Base-by-base conservation (phyloP, 257 asterid genomes). In the Cinchona pubescens region DNA sequence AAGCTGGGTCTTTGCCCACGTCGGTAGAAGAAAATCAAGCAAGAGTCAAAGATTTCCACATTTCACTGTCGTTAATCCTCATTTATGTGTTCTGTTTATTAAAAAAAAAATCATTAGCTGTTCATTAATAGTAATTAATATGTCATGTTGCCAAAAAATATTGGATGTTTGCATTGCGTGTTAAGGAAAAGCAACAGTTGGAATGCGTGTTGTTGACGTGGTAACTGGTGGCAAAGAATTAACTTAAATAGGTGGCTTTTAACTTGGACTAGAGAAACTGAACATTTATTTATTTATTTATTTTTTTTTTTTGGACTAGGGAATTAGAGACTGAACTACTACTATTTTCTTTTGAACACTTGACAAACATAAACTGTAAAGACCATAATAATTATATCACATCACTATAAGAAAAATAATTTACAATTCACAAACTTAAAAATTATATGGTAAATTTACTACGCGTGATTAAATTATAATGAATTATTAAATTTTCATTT, bases 1-100 rank as follows among this genome's bases (percentile, higher is more conserved):
- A 78, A 68, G 71, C 55, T 32, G 81, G 88, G 88, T 82, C 90
- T 62, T 82, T 79, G 75, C 70, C 79, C 65, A 79, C 76, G 83
- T 79, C 77, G 76, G 67, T 46, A 21, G 64, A 79, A 62, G 79
- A 75, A 84, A 68, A 84, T 73, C 58, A 78, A 76, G 86, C 87
- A 79, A 8, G 59, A 65, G 88, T 83, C 88, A 82, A 85, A 75
- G 73, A 84, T 83, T 72, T 74, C 81, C 72, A 61, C 69, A 45
- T 12, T 43, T 56, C 67, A 49, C 32, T 55, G 12, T 60, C 73
- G n/a, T n/a, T 29, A 51, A 64, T 72, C 34, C 29, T 43, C 4
- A 16, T 67, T 27, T 60, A 65, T 68, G 38, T 8, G 5, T 25
- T 56, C 61, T 53, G 11, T 69, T 49, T n/a, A 43, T 3, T 4